Percentiles rank a stretch among this genome's conserved stretches.
These are phyloP conservation scores for Leccinellum luteum DNA, from an alignment of 768 basidiomycete genomes.

Conservation along the genomic window DNA sequence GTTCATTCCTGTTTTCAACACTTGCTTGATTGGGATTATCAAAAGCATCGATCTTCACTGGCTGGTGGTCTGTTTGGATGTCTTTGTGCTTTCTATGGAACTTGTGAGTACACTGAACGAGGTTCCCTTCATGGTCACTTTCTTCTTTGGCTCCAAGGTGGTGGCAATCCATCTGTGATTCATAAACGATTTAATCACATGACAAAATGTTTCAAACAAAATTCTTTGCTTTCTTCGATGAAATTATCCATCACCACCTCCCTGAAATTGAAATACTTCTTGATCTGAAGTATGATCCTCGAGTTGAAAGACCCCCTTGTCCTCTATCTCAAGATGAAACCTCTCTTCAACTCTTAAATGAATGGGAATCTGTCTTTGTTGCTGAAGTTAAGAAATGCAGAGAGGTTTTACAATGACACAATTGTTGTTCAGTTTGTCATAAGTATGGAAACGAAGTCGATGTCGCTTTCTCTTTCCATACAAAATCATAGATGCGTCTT, in stretches of 20 bases:
- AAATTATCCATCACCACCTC: constrained; percentile 31
- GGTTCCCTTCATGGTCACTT: constrained; percentile 34
- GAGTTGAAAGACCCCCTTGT: background rate
- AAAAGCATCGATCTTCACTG: constrained; percentile 15
- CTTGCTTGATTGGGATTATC: background rate
- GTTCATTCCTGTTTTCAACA: constrained; percentile 21
- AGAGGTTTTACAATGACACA: constrained; percentile 21
- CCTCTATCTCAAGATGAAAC: background rate
- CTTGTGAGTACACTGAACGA: constrained; percentile 24
- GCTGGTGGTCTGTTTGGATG: constrained; percentile 31
- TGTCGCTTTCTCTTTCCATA: constrained; percentile 37
- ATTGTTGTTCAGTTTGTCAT: constrained; percentile 25
- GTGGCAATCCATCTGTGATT: constrained; percentile 31
- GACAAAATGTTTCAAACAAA: background rate
- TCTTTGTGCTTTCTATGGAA: constrained; percentile 29
- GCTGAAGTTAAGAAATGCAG: constrained; percentile 19
- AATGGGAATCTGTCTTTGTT: background rate
- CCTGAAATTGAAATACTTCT: constrained; percentile 23
- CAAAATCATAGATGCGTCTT: constrained; percentile 25
- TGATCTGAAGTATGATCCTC: background rate
- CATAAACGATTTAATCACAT: constrained; percentile 12
- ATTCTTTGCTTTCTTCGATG: constrained; percentile 30
- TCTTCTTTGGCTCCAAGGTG: constrained; percentile 29
- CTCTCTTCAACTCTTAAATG: background rate
- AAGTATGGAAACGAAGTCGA: constrained; percentile 27